Evolutionary conservation across 306 rosid genomes (phyloP).

Genomic region (Cucurbita maxima): DNA sequence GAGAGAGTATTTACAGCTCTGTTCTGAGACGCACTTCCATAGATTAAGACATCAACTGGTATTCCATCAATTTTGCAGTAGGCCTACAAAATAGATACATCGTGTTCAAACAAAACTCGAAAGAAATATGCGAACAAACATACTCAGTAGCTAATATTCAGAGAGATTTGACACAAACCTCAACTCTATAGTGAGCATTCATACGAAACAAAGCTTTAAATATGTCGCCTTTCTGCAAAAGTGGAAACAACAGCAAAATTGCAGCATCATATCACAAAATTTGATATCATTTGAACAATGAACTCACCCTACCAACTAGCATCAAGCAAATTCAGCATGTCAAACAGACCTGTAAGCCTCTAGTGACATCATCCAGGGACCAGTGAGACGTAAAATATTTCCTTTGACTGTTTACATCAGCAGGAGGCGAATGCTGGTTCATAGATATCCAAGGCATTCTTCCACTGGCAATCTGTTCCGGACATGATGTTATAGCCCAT

Average conservation of each 20-base stretch:
- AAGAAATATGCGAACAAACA: neutral
- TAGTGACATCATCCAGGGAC: constrained; percentile 47
- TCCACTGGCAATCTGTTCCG: constrained; percentile 13
- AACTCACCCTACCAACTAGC: neutral
- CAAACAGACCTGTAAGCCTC: constrained; percentile 51
- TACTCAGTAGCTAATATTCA: neutral
- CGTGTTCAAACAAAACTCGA: neutral
- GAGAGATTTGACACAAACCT: constrained; percentile 32
- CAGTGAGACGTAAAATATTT: constrained; percentile 49
- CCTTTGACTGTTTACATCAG: constrained; percentile 11
- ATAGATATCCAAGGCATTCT: constrained; percentile 15
- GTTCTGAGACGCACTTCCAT: constrained; percentile 61
- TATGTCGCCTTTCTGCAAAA: constrained; percentile 59
- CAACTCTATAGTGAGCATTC: constrained; percentile 68
- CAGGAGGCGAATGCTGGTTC: constrained; percentile 23
- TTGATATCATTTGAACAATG: neutral
- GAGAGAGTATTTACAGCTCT: constrained; percentile 66
- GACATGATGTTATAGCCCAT: constrained; percentile 18
- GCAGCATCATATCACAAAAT: neutral
- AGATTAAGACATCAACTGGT: constrained; percentile 50
- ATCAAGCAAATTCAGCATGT: neutral
- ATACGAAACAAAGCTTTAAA: constrained; percentile 63
- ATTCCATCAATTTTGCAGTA: constrained; percentile 81
- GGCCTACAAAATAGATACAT: constrained; percentile 30
- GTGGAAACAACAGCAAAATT: constrained; percentile 7